phyloP scores from a whole-genome alignment of 2,329 filamentous ascomycete species.

The Myriosclerotinia scirpicola region DNA sequence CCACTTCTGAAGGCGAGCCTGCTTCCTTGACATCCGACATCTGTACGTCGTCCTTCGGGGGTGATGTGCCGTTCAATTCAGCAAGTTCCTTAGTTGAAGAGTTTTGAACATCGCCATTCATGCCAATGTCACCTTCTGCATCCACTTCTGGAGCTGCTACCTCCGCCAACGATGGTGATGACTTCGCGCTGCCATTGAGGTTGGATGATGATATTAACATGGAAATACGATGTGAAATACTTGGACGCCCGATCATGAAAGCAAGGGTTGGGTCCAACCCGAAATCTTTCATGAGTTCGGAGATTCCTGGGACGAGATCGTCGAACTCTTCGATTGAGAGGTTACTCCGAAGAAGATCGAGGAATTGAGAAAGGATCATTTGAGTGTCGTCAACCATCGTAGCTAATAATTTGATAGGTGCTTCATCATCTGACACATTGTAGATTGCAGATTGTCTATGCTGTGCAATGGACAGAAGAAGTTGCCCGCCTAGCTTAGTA shows the following conservation, averaged over 20 bases:
- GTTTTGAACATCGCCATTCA: conserved; percentile 32
- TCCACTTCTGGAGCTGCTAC: conserved; percentile 41
- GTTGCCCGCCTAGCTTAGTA: conserved; percentile 73
- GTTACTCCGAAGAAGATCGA: conserved; percentile 84
- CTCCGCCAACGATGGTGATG: conserved; percentile 19
- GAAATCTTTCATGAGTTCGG: conserved; percentile 72
- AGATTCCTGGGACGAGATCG: conserved; percentile 70
- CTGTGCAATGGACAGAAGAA: conserved; percentile 88
- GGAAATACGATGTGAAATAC: conserved; percentile 65
- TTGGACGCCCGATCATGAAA: conserved; percentile 78
- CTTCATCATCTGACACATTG: conserved; percentile 66
- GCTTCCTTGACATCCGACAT: conserved; percentile 43
- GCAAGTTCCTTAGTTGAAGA: not conserved
- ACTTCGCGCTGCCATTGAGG: conserved; percentile 33
- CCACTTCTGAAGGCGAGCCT: conserved; percentile 41
- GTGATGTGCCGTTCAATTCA: conserved; percentile 27
- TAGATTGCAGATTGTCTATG: conserved; percentile 86
- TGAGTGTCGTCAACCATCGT: conserved; percentile 90
- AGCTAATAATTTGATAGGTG: conserved; percentile 85
- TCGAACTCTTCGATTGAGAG: conserved; percentile 76
- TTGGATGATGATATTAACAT: conserved; percentile 27
- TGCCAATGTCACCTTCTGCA: conserved; percentile 56
- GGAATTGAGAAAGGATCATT: conserved; percentile 78
- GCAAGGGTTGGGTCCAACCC: conserved; percentile 78
- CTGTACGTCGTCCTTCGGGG: conserved; percentile 41